These are phyloP conservation scores for Sporobolomyces roseus DNA, from an alignment of 768 basidiomycete species.

Conservation along the genomic window DNA sequence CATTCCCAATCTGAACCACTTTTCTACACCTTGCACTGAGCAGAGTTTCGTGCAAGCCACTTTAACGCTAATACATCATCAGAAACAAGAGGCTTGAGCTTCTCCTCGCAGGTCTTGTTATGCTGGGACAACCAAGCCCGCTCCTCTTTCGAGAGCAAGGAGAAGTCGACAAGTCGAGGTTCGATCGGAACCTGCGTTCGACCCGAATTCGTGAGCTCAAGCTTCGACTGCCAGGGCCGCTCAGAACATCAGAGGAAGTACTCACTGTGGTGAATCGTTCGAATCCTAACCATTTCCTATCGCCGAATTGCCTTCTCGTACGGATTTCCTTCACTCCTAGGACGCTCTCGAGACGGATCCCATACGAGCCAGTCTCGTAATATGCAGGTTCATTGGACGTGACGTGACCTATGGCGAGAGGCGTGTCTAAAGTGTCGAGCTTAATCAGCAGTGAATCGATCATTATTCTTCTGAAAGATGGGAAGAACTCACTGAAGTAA, in stretches of 20 bases:
- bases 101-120: conserved; percentile 67
- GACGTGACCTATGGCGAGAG: conserved; percentile 78
- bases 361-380: conserved; percentile 72
- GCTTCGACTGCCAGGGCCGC: background rate
- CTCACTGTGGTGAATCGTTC: conserved; percentile 67
- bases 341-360: conserved; percentile 87
- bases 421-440: conserved; percentile 38
- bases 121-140: conserved; percentile 83
- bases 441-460: background rate
- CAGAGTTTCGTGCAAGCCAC: conserved; percentile 57
- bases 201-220: background rate
- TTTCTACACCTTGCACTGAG: background rate
- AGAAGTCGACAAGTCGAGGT: conserved; percentile 78
- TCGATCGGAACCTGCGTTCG: conserved; percentile 79
- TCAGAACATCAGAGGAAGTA: background rate
- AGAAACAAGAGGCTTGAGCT: conserved; percentile 56
- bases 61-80: conserved; percentile 75
- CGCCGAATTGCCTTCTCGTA: conserved; percentile 62
- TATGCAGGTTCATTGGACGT: conserved; percentile 73
- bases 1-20: background rate
- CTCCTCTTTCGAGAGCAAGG: conserved; percentile 79
- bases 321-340: conserved; percentile 66
- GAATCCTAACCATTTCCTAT: conserved; percentile 78
- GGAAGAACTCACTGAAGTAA: conserved; percentile 23
- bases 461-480: no score